These are phyloP conservation scores for Fibroporia radiculosa DNA, from an alignment of 768 basidiomycete genomes.

Conservation along the genomic window DNA sequence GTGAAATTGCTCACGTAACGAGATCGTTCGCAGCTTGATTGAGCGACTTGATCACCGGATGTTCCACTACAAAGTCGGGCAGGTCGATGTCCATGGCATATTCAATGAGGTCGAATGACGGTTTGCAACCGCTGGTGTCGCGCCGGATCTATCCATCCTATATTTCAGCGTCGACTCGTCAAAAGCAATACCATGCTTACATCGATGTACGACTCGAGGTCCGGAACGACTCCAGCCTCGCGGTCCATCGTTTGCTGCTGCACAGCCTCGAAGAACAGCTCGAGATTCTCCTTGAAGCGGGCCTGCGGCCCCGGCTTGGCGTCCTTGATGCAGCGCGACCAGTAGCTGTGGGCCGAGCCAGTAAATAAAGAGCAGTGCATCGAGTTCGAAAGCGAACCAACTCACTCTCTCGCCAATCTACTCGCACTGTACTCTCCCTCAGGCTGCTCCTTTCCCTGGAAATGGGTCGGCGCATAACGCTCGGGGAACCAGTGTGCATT, in stretches of 20 bases:
- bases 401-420: constrained; percentile 60
- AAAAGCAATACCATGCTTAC: neutral
- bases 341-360: constrained; percentile 53
- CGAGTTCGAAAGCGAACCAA: constrained; percentile 16
- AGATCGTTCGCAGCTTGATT: constrained; percentile 72
- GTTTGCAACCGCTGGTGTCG: constrained; percentile 74
- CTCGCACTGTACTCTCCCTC: constrained; percentile 40
- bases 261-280: constrained; percentile 72
- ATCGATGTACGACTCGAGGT: constrained; percentile 70
- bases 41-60: constrained; percentile 54
- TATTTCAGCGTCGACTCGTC: neutral
- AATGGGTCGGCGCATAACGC: constrained; percentile 33
- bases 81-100: constrained; percentile 69
- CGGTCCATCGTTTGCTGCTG: constrained; percentile 65
- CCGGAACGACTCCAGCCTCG: constrained; percentile 45
- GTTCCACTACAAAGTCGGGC: constrained; percentile 71
- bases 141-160: constrained; percentile 39
- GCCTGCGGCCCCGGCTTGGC: constrained; percentile 53
- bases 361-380: constrained; percentile 6
- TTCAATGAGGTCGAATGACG: constrained; percentile 72
- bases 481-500: constrained; percentile 63
- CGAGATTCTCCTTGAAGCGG: constrained; percentile 69
- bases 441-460: constrained; percentile 9
- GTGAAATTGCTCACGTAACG: constrained; percentile 33
- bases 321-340: constrained; percentile 54